These are phyloP conservation scores for Nematodospora anomalae DNA, from an alignment of 1,139 yeast genomes.

Conservation along the genomic window DNA sequence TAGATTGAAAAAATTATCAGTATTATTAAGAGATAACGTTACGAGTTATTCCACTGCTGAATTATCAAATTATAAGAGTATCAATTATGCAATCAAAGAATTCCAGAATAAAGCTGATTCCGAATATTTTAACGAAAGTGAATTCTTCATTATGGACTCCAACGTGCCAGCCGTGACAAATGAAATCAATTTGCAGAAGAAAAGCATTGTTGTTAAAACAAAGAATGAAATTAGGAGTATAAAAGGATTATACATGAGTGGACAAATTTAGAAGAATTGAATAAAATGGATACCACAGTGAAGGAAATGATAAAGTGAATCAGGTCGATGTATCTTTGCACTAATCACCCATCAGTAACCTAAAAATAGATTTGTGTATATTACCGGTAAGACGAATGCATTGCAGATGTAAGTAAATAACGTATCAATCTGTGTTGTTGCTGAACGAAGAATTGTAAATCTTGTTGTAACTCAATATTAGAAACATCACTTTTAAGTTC, in stretches of 20 bases:
- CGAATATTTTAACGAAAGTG: constrained; percentile 26
- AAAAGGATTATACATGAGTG: constrained; percentile 48
- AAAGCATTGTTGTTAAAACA: constrained; percentile 36
- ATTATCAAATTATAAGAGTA: constrained; percentile 35
- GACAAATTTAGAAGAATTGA: constrained; percentile 24
- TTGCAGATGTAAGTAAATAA: no score
- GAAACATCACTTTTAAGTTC: no score
- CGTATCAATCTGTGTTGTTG: no score
- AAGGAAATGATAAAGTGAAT: no score
- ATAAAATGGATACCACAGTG: no score
- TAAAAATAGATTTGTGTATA: no score
- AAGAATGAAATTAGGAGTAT: constrained; percentile 44
- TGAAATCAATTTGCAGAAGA: constrained; percentile 18
- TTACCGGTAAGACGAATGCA: no score
- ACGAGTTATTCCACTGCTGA: constrained; percentile 30
- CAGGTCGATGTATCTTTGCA: no score
- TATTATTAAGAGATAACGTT: constrained; percentile 26
- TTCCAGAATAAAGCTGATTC: constrained; percentile 41
- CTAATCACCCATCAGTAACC: no score
- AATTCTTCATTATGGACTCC: constrained; percentile 12
- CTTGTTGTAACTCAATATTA: no score
- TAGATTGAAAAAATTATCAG: constrained; percentile 27
- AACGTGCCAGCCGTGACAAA: not conserved
- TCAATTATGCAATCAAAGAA: constrained; percentile 33
- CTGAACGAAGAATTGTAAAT: no score